A percentile compares a stretch with the other conserved stretches of the same genome.
Conservation (phyloP, 257 asterid species). For the Hygrophila difformis region DNA sequence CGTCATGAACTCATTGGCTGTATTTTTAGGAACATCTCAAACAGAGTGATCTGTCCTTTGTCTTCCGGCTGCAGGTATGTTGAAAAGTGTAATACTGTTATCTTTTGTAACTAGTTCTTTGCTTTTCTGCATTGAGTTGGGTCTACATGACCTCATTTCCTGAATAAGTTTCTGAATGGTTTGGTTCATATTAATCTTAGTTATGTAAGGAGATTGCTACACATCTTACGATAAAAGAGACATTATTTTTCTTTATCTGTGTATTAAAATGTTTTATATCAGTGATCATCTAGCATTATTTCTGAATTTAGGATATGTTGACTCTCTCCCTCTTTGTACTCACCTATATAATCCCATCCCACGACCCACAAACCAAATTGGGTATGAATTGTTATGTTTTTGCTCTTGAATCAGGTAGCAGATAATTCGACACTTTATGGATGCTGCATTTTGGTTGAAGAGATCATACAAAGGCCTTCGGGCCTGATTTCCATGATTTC, state of each 20-base stretch:
- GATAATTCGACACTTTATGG: constrained; percentile 95
- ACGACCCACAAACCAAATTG: neutral
- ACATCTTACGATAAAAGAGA: too few relatives aligned
- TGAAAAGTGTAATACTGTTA: neutral
- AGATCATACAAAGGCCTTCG: constrained; percentile 82
- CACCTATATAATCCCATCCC: neutral
- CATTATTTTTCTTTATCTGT: too few relatives aligned
- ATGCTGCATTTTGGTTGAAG: constrained; percentile 96
- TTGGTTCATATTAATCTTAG: neutral
- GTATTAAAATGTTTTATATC: too few relatives aligned
- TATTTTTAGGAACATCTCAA: constrained; percentile 79
- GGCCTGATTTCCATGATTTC: constrained; percentile 77
- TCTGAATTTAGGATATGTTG: too few relatives aligned
- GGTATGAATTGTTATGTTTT: neutral
- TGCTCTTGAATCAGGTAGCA: constrained; percentile 52
- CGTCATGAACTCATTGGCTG: neutral
- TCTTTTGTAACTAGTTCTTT: neutral
- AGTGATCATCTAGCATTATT: too few relatives aligned
- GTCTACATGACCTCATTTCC: neutral
- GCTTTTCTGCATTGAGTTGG: neutral
- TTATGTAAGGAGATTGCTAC: neutral
- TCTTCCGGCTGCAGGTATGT: constrained; percentile 94
- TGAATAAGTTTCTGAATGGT: too few relatives aligned
- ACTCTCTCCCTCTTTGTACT: too few relatives aligned
- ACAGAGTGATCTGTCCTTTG: constrained; percentile 94